A percentile compares a stretch with the other conserved stretches of the same genome.
These are phyloP conservation scores for Gryganskiella cystojenkinii DNA, from an alignment of 192 early-diverging fungal species.

Conservation along the genomic window DNA sequence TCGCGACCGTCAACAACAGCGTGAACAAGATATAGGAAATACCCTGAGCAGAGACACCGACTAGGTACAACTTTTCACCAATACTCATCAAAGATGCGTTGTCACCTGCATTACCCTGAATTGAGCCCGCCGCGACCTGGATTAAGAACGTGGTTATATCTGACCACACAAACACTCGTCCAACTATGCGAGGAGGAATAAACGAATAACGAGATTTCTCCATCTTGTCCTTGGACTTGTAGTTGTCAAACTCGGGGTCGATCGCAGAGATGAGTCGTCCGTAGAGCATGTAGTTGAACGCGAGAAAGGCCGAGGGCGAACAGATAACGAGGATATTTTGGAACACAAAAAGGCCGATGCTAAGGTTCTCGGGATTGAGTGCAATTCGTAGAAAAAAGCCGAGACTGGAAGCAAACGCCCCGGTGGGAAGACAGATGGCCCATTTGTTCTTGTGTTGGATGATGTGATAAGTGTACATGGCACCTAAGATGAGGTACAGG, in stretches of 20 bases:
- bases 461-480: constrained; percentile 2
- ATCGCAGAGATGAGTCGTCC: constrained; percentile 21
- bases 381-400: constrained; percentile 16
- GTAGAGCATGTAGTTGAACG: constrained; percentile 50
- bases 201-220: constrained; percentile 28
- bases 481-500: constrained; percentile 2
- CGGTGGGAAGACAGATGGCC: constrained; percentile 38
- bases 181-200: constrained; percentile 38
- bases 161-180: constrained; percentile 23
- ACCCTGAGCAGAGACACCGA: constrained; percentile 30
- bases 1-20: constrained; percentile 4
- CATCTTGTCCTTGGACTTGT: constrained; percentile 1
- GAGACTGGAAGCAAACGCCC: constrained; percentile 14
- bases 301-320: constrained; percentile 28
- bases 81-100: constrained; percentile 5
- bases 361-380: constrained; percentile 1
- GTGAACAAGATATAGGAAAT: constrained; percentile 25
- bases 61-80: constrained; percentile 25
- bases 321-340: constrained; percentile 8
- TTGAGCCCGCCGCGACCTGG: constrained; percentile 21
- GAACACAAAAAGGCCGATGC: constrained; percentile 1
- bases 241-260: constrained; percentile 15
- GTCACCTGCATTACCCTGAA: constrained; percentile 1
- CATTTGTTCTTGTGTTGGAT: constrained; percentile 11
- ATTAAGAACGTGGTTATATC: constrained; percentile 20